Evolutionary conservation across 2,329 filamentous ascomycete species (phyloP).

Genomic region (Nemania diffusa): DNA sequence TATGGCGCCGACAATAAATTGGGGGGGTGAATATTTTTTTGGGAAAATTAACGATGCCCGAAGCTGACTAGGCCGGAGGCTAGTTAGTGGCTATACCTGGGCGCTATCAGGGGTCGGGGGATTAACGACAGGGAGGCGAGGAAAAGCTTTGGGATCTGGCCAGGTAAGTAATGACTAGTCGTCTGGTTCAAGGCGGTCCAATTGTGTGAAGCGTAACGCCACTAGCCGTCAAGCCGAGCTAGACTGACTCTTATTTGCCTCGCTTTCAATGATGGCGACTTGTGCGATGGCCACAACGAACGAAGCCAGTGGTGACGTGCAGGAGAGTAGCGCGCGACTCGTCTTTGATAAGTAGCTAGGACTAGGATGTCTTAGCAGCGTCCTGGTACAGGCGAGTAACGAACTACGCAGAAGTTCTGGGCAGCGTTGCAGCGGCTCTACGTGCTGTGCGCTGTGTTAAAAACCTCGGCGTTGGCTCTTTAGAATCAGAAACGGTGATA

Average conservation of each 20-base stretch:
- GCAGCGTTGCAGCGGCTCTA: constrained; percentile 27
- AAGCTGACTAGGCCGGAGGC: constrained; percentile 44
- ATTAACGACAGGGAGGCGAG: constrained; percentile 43
- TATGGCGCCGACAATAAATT: constrained; percentile 45
- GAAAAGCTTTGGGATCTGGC: constrained; percentile 37
- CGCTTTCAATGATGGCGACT: constrained; percentile 30
- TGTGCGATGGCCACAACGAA: constrained; percentile 31
- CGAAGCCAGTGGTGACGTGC: constrained; percentile 40
- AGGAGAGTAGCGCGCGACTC: constrained; percentile 31
- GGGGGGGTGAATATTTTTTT: constrained; percentile 38
- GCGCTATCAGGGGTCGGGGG: constrained; percentile 42
- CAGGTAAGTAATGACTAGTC: constrained; percentile 43
- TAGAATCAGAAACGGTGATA: background rate
- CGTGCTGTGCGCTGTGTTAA: constrained; percentile 11
- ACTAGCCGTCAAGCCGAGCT: constrained; percentile 41
- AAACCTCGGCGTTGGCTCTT: constrained; percentile 1
- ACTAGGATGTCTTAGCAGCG: constrained; percentile 26
- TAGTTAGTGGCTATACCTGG: constrained; percentile 41
- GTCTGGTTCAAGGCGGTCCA: constrained; percentile 38
- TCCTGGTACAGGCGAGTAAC: background rate
- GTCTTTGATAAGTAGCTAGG: constrained; percentile 25
- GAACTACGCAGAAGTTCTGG: constrained; percentile 11
- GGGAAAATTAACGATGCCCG: constrained; percentile 40
- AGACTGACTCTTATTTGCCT: constrained; percentile 47
- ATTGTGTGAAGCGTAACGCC: constrained; percentile 37